Evolutionary conservation across 352 stramenopile species (phyloP).

Genomic region (Globisporangium okanoganense): DNA sequence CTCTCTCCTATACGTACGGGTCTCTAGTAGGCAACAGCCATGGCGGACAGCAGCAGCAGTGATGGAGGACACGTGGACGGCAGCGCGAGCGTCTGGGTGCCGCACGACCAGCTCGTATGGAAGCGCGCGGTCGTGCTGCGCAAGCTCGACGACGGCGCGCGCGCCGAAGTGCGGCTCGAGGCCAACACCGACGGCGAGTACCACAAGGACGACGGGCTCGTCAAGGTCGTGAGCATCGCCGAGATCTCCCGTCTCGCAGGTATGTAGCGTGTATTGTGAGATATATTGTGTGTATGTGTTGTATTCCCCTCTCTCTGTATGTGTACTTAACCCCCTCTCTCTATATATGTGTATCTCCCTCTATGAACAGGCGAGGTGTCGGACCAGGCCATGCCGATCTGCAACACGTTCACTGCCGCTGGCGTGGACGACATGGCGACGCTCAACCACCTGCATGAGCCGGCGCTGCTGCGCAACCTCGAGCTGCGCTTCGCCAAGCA

Average conservation of each 20-base stretch:
- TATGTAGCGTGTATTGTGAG: slow-evolving; percentile 6
- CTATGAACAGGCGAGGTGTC: slow-evolving; percentile 50
- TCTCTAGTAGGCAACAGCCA: slow-evolving; percentile 15
- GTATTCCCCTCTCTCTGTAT: too few relatives aligned
- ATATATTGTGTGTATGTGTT: neutral
- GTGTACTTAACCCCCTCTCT: neutral
- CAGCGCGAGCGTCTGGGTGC: slow-evolving; percentile 78
- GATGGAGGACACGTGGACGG: slow-evolving; percentile 44
- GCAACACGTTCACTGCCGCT: slow-evolving; percentile 63
- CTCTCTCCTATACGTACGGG: neutral
- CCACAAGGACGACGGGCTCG: slow-evolving; percentile 53
- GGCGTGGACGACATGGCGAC: slow-evolving; percentile 80
- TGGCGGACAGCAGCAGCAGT: slow-evolving; percentile 22
- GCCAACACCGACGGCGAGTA: slow-evolving; percentile 48
- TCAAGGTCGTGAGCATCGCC: slow-evolving; percentile 55
- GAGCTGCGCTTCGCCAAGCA: slow-evolving; percentile 63
- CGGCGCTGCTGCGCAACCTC: slow-evolving; percentile 73
- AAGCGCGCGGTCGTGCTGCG: slow-evolving; percentile 70
- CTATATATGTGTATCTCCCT: neutral
- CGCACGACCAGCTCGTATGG: slow-evolving; percentile 71
- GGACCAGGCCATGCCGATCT: slow-evolving; percentile 77
- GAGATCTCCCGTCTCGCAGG: slow-evolving; percentile 62
- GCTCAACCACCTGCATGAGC: slow-evolving; percentile 78
- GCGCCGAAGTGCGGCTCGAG: slow-evolving; percentile 62
- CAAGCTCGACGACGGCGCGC: slow-evolving; percentile 40